These are phyloP conservation scores for Haematococcus sp. DNA, from an alignment of 139 green algal genomes.

Conservation along the genomic window DNA sequence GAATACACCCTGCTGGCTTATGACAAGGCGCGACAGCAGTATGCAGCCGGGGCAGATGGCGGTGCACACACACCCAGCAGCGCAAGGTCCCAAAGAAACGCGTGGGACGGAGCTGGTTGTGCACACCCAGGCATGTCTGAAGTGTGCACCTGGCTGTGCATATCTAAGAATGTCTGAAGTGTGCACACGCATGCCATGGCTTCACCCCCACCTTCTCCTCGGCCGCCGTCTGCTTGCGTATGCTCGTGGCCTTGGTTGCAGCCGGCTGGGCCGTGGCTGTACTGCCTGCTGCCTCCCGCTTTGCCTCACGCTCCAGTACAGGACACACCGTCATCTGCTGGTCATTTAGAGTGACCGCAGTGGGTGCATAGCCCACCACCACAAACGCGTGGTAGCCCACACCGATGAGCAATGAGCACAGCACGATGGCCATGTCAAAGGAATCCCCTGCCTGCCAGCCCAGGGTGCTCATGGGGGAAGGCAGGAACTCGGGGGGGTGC, in stretches of 20 bases:
- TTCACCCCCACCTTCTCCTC: too few species aligned
- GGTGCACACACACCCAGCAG: too few species aligned
- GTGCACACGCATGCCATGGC: too few species aligned
- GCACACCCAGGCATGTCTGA: too few species aligned
- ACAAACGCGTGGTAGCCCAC: conserved; percentile 82
- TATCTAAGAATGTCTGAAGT: too few species aligned
- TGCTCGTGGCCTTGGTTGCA: too few species aligned
- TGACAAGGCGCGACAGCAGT: too few species aligned
- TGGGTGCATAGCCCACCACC: conserved; percentile 56
- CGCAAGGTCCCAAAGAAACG: too few species aligned
- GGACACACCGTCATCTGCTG: conserved; percentile 48
- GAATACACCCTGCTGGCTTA: too few species aligned
- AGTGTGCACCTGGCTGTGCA: too few species aligned
- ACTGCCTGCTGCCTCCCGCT: background rate
- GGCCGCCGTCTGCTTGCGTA: background rate
- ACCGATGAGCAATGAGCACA: conserved; percentile 70
- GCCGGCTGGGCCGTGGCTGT: background rate
- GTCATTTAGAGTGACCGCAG: conserved; percentile 58
- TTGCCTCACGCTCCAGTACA: conserved; percentile 33
- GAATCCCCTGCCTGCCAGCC: conserved; percentile 71
- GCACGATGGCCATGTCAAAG: conserved; percentile 77
- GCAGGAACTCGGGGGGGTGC: conserved; percentile 65
- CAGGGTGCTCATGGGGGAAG: conserved; percentile 66
- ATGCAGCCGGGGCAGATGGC: too few species aligned
- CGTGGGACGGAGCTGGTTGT: too few species aligned